A percentile compares a stretch with the other conserved stretches of the same genome.
phyloP scores from a whole-genome alignment of 2,329 filamentous ascomycete species.

The Colletotrichum tamarilloi region DNA sequence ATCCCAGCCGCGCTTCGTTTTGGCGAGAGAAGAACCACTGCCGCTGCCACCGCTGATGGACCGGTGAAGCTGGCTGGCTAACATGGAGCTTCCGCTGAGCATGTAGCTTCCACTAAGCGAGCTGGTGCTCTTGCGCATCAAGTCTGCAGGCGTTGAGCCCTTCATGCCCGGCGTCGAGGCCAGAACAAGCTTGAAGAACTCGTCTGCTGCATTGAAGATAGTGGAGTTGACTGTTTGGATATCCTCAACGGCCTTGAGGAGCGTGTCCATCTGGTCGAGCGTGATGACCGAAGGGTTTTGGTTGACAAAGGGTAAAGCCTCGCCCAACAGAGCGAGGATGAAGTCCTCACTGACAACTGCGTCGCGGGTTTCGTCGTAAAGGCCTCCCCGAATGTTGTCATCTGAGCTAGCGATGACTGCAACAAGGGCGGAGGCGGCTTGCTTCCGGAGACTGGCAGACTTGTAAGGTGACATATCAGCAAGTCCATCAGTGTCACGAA shows the following conservation, averaged over 20 bases:
- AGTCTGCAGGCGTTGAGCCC: constrained; percentile 71
- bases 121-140: constrained; percentile 66
- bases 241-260: constrained; percentile 84
- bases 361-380: constrained; percentile 84
- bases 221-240: constrained; percentile 79
- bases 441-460: constrained; percentile 71
- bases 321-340: constrained; percentile 83
- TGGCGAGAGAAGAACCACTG: constrained; percentile 43
- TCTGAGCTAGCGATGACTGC: constrained; percentile 88
- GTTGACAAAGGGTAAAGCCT: constrained; percentile 82
- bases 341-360: constrained; percentile 91
- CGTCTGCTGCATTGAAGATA: constrained; percentile 79
- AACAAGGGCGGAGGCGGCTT: constrained; percentile 78
- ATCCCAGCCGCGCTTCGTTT: constrained; percentile 75
- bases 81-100: constrained; percentile 79
- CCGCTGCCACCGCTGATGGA: constrained; percentile 67
- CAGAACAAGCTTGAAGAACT: constrained; percentile 81
- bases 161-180: constrained; percentile 73
- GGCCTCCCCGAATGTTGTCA: constrained; percentile 89
- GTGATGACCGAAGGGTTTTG: constrained; percentile 67
- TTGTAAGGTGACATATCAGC: constrained; percentile 46
- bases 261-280: constrained; percentile 76
- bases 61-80: constrained; percentile 71
- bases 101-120: constrained; percentile 70
- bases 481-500: constrained; percentile 71